phyloP scores from a whole-genome alignment of 2,329 filamentous ascomycete species.

The Capronia epimyces region DNA sequence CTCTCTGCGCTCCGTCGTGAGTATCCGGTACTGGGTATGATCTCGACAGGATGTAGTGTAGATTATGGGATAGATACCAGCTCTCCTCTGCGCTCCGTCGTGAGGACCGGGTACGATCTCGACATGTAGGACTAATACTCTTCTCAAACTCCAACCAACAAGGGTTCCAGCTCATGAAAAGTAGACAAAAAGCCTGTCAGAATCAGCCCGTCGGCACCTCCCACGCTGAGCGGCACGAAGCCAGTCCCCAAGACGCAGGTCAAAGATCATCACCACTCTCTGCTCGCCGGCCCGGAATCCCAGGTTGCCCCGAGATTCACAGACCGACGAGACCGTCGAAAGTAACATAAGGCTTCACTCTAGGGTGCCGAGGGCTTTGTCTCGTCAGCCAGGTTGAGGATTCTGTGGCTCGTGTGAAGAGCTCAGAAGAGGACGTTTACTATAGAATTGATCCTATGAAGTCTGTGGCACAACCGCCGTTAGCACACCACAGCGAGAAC shows the following conservation, averaged over 20 bases:
- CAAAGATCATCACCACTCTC: conserved; percentile 94
- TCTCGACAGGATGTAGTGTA: no score
- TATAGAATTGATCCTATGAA: conserved; percentile 95
- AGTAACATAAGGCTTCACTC: conserved; percentile 67
- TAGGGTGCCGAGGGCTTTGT: conserved; percentile 76
- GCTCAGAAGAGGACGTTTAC: conserved; percentile 88
- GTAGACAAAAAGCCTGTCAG: conserved; percentile 27
- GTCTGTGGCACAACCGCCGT: conserved; percentile 33
- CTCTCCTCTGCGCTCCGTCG: neutral
- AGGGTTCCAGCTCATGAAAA: conserved; percentile 29
- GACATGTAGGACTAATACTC: conserved; percentile 4
- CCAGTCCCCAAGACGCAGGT: conserved; percentile 44
- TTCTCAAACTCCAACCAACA: conserved; percentile 28
- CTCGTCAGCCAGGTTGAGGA: conserved; percentile 92
- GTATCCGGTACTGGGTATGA: no score
- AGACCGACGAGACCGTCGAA: conserved; percentile 34
- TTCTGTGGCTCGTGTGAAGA: conserved; percentile 88
- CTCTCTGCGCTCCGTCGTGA: no score
- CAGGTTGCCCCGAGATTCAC: conserved; percentile 17
- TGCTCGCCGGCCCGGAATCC: conserved; percentile 51
- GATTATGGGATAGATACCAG: neutral
- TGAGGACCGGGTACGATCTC: no score
- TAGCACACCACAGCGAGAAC: neutral
- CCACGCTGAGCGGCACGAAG: conserved; percentile 29
- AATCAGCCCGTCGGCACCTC: conserved; percentile 30